Conservation (phyloP, 202 grass and related monocot genomes). For the Zizania palustris region DNA sequence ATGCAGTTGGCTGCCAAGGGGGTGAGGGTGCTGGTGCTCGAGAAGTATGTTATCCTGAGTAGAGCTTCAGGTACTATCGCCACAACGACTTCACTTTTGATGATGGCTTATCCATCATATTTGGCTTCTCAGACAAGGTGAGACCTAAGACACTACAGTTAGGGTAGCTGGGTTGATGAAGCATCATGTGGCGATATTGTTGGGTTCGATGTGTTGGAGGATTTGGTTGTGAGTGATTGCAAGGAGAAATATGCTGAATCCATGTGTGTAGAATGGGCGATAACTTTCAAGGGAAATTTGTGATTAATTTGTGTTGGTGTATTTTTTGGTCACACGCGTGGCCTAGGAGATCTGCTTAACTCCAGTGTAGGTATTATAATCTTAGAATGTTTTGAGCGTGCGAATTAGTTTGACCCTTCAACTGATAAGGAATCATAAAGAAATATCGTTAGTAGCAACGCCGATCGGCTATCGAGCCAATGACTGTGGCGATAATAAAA, state of each 20-base stretch:
- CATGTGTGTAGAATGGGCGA: background rate
- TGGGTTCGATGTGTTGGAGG: background rate
- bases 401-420: no score
- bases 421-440: no score
- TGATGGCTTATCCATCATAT: slow-evolving; percentile 90
- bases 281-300: background rate
- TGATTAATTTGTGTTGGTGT: background rate
- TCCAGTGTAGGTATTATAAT: no score
- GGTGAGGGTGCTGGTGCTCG: slow-evolving; percentile 78
- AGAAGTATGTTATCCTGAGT: slow-evolving; percentile 94
- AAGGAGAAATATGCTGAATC: background rate
- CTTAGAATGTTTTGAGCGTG: no score
- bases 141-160: background rate
- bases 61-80: slow-evolving; percentile 82
- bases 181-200: background rate
- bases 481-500: no score
- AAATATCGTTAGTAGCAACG: no score
- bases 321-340: no score
- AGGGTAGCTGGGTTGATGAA: background rate
- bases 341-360: no score
- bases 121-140: slow-evolving; percentile 93
- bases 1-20: slow-evolving; percentile 82
- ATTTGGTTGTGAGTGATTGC: background rate
- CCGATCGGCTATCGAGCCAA: no score
- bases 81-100: slow-evolving; percentile 88